phyloP scores from a whole-genome alignment of 495 filamentous ascomycete species.

The Parachaetomium inaequale region DNA sequence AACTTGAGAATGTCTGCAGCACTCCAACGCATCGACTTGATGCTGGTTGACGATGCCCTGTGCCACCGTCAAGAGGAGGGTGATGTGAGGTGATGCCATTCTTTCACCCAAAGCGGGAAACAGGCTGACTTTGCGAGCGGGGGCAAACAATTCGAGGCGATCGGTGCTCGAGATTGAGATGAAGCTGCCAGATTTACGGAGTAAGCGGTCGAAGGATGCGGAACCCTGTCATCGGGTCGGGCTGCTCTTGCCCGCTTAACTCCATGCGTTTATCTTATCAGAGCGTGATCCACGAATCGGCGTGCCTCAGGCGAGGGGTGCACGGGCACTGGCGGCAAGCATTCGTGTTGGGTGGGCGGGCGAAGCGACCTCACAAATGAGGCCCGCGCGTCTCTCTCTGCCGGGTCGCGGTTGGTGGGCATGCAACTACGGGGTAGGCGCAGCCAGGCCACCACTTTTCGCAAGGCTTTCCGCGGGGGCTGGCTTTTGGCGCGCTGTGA shows the following conservation, averaged over 20 bases:
- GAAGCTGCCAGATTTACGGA: not conserved
- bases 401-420: slow-evolving; percentile 11
- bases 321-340: slow-evolving; percentile 9
- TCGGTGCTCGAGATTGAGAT: not conserved
- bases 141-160: slow-evolving; percentile 2
- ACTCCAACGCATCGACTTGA: not conserved
- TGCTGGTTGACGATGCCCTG: too few relatives aligned
- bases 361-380: slow-evolving; percentile 9
- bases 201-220: slow-evolving; percentile 21
- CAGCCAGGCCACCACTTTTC: slow-evolving; percentile 26
- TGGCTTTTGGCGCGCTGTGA: slow-evolving; percentile 14
- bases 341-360: not conserved
- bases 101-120: not conserved
- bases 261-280: slow-evolving; percentile 11
- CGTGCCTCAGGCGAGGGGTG: not conserved
- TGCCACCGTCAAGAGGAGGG: too few relatives aligned
- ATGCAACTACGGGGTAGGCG: slow-evolving; percentile 20
- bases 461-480: slow-evolving; percentile 23
- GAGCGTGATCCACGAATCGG: not conserved
- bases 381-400: slow-evolving; percentile 21
- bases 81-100: too few relatives aligned
- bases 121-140: not conserved
- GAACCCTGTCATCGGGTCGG: slow-evolving; percentile 22
- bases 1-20: not conserved
- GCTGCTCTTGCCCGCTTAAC: slow-evolving; percentile 23